phyloP scores from a whole-genome alignment of 2,329 filamentous ascomycete genomes.

The Macroventuria anomochaeta region DNA sequence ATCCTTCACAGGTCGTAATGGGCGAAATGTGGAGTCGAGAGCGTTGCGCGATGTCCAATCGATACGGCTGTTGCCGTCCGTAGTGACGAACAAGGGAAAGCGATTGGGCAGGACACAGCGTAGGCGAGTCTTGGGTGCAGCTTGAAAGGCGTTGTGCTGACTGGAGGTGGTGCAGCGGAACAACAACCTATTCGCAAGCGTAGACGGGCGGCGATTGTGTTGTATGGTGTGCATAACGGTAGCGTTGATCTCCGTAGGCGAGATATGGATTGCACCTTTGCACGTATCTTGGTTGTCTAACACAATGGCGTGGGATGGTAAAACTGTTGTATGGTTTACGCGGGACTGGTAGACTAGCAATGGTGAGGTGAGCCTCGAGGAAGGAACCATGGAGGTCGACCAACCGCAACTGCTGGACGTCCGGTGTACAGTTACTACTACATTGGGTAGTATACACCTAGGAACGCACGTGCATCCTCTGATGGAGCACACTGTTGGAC shows the following conservation, averaged over 20 bases:
- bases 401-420: neutral
- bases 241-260: slow-evolving; percentile 23
- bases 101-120: slow-evolving; percentile 21
- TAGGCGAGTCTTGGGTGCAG: slow-evolving; percentile 27
- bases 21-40: slow-evolving; percentile 10
- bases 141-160: slow-evolving; percentile 21
- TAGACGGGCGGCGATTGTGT: slow-evolving; percentile 23
- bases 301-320: neutral
- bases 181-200: slow-evolving; percentile 25
- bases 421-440: neutral
- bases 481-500: slow-evolving; percentile 2
- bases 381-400: neutral
- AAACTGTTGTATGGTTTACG: neutral
- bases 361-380: neutral
- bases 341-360: neutral
- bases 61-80: slow-evolving; percentile 4
- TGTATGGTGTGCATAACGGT: slow-evolving; percentile 27
- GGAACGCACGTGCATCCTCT: neutral
- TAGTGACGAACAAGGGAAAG: slow-evolving; percentile 24
- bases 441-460: neutral
- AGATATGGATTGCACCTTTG: neutral
- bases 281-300: slow-evolving; percentile 7
- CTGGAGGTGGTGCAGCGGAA: slow-evolving; percentile 28
- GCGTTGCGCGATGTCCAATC: slow-evolving; percentile 10
- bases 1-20: slow-evolving; percentile 15